Conservation (phyloP, 1,284 basidiomycete genomes). For the Cryptococcus sp. region DNA sequence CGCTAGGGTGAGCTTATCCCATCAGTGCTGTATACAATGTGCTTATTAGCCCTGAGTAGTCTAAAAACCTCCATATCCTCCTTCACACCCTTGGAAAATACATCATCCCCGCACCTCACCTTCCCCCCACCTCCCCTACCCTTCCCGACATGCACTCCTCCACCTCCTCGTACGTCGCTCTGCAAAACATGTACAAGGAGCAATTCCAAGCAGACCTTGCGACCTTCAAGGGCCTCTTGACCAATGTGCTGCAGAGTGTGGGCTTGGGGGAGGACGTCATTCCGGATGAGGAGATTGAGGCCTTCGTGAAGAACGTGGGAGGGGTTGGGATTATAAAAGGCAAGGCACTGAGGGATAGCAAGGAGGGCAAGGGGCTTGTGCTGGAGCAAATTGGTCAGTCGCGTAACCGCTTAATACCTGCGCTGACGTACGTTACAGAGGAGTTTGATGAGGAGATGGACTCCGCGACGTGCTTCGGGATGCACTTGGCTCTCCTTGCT, state of each 20-base stretch:
- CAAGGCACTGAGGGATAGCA: constrained; percentile 60
- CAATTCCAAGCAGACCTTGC: constrained; percentile 41
- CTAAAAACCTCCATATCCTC: constrained; percentile 77
- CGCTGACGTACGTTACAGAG: background rate
- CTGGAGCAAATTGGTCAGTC: constrained; percentile 59
- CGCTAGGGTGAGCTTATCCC: constrained; percentile 37
- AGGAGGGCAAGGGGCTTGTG: constrained; percentile 51
- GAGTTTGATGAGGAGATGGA: constrained; percentile 11
- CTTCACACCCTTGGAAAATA: constrained; percentile 69
- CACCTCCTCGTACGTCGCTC: constrained; percentile 64
- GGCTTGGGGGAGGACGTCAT: constrained; percentile 52
- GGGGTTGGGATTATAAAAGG: constrained; percentile 75
- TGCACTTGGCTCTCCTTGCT: constrained; percentile 51
- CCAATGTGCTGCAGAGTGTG: constrained; percentile 30
- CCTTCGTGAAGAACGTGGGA: constrained; percentile 88
- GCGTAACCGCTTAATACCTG: background rate
- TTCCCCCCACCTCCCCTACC: constrained; percentile 62
- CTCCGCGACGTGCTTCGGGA: constrained; percentile 13
- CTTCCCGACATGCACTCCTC: constrained; percentile 96
- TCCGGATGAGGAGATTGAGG: constrained; percentile 58
- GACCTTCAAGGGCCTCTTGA: constrained; percentile 42
- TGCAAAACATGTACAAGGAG: constrained; percentile 48
- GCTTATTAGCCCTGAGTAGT: constrained; percentile 28
- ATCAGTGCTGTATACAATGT: background rate
- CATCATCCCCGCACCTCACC: constrained; percentile 50